These are phyloP conservation scores for Parasitella parasitica DNA, from an alignment of 371 early-diverging fungal species.

Conservation along the genomic window DNA sequence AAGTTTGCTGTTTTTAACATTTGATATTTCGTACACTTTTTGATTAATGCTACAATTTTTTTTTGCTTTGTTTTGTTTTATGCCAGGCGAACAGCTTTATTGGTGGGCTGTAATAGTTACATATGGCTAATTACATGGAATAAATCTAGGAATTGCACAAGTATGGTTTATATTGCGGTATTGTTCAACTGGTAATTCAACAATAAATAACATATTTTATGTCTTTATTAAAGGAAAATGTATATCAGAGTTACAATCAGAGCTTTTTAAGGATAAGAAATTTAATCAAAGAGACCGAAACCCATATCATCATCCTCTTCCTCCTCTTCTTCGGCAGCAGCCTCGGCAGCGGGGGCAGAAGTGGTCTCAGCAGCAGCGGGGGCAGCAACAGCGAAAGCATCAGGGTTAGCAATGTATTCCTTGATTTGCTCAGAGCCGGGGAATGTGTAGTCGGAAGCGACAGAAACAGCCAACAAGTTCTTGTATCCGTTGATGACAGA, in stretches of 20 bases:
- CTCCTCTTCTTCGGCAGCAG: constrained; percentile 64
- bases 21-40: no score
- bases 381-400: constrained; percentile 77
- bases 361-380: constrained; percentile 56
- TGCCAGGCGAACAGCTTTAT: no score
- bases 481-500: constrained; percentile 95
- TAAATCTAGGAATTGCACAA: no score
- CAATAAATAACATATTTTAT: neutral
- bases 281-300: constrained; percentile 84
- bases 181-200: neutral
- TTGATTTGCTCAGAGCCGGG: constrained; percentile 90
- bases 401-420: constrained; percentile 88
- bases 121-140: no score
- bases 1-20: no score
- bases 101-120: no score
- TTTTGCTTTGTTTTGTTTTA: no score
- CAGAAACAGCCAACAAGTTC: constrained; percentile 89
- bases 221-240: neutral
- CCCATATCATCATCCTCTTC: constrained; percentile 82
- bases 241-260: neutral
- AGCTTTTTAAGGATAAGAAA: neutral
- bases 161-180: no score
- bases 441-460: constrained; percentile 95
- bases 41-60: no score
- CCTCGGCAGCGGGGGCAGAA: constrained; percentile 60